Evolutionary conservation across 108 stramenopile genomes (phyloP), one percentile per base, ranked within the genome.

Genomic region (Conticribra guillardii): DNA sequence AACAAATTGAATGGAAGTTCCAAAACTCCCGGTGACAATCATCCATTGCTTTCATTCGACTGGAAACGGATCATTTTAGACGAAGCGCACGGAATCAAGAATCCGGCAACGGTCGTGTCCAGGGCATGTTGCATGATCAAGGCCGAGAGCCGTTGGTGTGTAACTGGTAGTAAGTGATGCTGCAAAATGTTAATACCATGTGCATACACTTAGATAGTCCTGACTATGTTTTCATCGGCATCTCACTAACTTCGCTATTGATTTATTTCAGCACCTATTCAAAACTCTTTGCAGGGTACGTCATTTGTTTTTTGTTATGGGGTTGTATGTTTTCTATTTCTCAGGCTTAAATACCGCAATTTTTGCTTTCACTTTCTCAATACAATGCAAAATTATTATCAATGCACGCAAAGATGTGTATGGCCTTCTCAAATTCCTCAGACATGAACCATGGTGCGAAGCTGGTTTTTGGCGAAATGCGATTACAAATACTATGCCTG

Each of bases 371-470:
- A n/a, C n/a, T n/a, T n/a, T n/a, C n/a, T n/a, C n/a, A n/a, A n/a
- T n/a, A n/a, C n/a, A n/a, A n/a, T n/a, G n/a, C n/a, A n/a, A n/a
- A n/a, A n/a, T n/a, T n/a, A n/a, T n/a, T 56, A 89, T 89, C 67
- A 94, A 94, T 63, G 86, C 86, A 4, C 69, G 90, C 0, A 80
- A 89, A 41, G 94, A 95, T 81, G 85, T 91, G 0, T 92, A 86
- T 60, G 83, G 85, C 2, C 61, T 92, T 4, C 56, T 95, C 27
- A 90, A 89, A 54, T 95, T 92, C 55, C 78, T 95, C 22, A 69
- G 79, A 26, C 91, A 92, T 63, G 88, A 95, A 59, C 94, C 94
- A 22, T 95, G 91, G 88, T 90, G 87, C 56, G 79, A 87, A 17
- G 51, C 62, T 15, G 49, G 63, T 4, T 92, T 95, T 60, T 95